Percentiles rank a stretch among this genome's conserved stretches.
Conservation (phyloP, 2,329 filamentous ascomycete genomes). For the Diaporthe eres region DNA sequence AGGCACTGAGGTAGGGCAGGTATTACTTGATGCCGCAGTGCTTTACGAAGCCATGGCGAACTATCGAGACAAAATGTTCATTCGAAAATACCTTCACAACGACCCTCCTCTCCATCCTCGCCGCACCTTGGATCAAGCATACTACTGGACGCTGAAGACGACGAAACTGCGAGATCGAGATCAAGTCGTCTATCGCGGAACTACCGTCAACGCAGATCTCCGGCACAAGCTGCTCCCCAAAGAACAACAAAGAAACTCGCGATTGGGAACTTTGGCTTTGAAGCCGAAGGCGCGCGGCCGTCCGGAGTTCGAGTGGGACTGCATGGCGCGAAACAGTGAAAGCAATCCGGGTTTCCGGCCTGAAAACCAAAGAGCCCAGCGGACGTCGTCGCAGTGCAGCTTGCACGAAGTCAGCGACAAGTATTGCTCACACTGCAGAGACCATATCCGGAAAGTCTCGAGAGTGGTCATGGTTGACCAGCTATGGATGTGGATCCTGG, state of each 20-base stretch:
- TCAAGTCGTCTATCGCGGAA: constrained; percentile 53
- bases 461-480: constrained; percentile 40
- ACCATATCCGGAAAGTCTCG: constrained; percentile 25
- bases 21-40: constrained; percentile 48
- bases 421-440: neutral
- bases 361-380: no score
- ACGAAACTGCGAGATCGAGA: constrained; percentile 53
- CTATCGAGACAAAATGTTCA: constrained; percentile 49
- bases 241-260: no score
- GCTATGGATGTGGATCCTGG: constrained; percentile 42
- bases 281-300: no score
- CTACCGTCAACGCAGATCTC: constrained; percentile 43
- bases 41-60: constrained; percentile 50
- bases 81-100: constrained; percentile 46
- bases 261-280: no score
- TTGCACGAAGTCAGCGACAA: no score
- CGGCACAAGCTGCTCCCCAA: neutral
- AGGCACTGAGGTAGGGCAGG: constrained; percentile 43
- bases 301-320: no score
- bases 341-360: no score
- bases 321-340: no score
- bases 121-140: constrained; percentile 58
- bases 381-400: no score
- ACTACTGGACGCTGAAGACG: constrained; percentile 55
- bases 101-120: constrained; percentile 54